Percentiles rank a stretch among this genome's conserved stretches.
Conservation (phyloP, 345 rosid species). For the Aquilaria sinensis region DNA sequence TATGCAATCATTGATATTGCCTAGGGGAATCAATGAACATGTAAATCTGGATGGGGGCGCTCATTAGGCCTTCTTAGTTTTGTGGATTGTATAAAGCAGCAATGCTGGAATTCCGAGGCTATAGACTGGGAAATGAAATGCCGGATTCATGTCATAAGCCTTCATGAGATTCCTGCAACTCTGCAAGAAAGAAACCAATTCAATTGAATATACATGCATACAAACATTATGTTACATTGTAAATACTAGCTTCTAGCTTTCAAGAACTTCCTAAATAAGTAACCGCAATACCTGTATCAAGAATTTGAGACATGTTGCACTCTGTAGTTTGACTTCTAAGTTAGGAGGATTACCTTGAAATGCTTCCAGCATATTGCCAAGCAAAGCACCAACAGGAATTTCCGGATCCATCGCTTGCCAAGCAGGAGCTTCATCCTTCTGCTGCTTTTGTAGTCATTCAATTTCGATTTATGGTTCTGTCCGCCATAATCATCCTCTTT, state of each 20-base stretch:
- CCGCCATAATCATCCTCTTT: slow-evolving; percentile 60
- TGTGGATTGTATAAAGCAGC: slow-evolving; percentile 41
- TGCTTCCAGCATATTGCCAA: slow-evolving; percentile 72
- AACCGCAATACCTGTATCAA: background rate
- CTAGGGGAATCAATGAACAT: too few species aligned
- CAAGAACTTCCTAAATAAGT: too few species aligned
- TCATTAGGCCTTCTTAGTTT: slow-evolving; percentile 35
- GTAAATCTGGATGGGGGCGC: too few species aligned
- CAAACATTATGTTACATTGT: background rate
- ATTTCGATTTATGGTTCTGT: slow-evolving; percentile 25
- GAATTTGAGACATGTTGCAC: background rate
- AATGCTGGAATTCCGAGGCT: slow-evolving; percentile 56
- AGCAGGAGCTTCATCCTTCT: slow-evolving; percentile 22
- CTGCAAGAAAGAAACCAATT: slow-evolving; percentile 30
- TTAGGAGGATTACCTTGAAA: slow-evolving; percentile 42
- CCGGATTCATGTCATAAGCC: slow-evolving; percentile 88
- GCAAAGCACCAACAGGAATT: slow-evolving; percentile 48
- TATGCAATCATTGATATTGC: too few species aligned
- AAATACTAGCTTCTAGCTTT: too few species aligned
- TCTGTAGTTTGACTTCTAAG: slow-evolving; percentile 2
- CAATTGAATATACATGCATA: background rate
- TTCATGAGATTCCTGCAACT: slow-evolving; percentile 61
- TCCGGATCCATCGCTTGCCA: slow-evolving; percentile 42
- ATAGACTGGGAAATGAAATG: slow-evolving; percentile 71
- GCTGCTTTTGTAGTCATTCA: slow-evolving; percentile 14